Conservation (phyloP, 352 stramenopile genomes). For the Globisporangium cederbergense region DNA sequence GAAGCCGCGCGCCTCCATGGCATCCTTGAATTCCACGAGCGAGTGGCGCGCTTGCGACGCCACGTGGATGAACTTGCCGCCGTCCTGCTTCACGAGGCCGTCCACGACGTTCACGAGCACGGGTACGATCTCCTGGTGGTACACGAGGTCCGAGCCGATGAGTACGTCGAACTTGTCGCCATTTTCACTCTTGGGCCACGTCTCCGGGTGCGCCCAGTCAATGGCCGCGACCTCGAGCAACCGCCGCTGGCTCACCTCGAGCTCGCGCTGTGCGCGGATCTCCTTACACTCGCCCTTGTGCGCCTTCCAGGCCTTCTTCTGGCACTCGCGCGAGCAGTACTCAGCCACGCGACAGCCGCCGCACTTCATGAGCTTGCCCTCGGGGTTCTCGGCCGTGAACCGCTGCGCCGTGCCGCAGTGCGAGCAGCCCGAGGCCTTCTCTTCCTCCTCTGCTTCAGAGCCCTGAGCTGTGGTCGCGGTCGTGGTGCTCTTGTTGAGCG, state of each 20-base stretch:
- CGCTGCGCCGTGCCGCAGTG: constrained; percentile 69
- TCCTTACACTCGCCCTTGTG: constrained; percentile 84
- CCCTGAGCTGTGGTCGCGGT: neutral
- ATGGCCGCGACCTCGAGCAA: constrained; percentile 65
- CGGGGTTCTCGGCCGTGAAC: constrained; percentile 79
- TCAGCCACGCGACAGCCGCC: constrained; percentile 60
- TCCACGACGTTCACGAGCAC: constrained; percentile 80
- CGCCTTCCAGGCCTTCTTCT: constrained; percentile 84
- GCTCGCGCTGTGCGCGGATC: constrained; percentile 41
- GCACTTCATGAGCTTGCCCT: constrained; percentile 86
- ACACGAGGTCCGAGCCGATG: constrained; percentile 84
- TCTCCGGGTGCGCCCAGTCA: constrained; percentile 77
- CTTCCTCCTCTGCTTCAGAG: constrained; percentile 13
- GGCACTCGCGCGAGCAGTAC: constrained; percentile 85
- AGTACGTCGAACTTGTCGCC: constrained; percentile 60
- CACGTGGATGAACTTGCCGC: constrained; percentile 74
- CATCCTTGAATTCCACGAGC: constrained; percentile 78
- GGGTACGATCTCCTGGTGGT: constrained; percentile 80
- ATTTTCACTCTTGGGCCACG: constrained; percentile 44
- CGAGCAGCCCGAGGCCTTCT: constrained; percentile 46
- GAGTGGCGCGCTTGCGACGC: constrained; percentile 78
- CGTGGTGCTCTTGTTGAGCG: constrained; percentile 49
- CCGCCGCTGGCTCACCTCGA: constrained; percentile 11
- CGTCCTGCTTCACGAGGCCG: constrained; percentile 39
- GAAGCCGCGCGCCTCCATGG: constrained; percentile 72